A percentile compares a stretch with the other conserved stretches of the same genome.
Evolutionary conservation across 345 rosid genomes (phyloP).

Genomic region (Anacardium occidentale): DNA sequence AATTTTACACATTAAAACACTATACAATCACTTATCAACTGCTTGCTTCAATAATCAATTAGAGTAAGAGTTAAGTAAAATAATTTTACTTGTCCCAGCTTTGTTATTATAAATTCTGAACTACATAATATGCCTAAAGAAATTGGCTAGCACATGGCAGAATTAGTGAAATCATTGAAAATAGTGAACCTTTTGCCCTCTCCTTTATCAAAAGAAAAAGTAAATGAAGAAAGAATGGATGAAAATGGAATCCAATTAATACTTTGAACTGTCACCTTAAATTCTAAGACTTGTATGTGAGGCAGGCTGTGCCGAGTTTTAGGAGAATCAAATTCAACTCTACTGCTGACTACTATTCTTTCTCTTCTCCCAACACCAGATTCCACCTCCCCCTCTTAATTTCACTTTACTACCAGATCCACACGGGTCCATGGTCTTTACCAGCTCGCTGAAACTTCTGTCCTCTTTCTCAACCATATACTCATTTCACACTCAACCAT

Average conservation of each 20-base stretch:
- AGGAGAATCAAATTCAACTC: not conserved
- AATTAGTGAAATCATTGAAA: not conserved
- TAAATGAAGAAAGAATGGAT: not conserved
- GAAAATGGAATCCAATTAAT: not conserved
- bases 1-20: too few relatives aligned
- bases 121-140: too few relatives aligned
- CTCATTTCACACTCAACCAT: not conserved
- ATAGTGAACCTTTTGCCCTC: not conserved
- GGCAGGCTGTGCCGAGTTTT: not conserved
- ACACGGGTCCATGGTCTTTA: not conserved
- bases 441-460: not conserved
- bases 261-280: not conserved
- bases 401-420: not conserved
- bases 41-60: not conserved
- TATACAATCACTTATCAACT: too few relatives aligned
- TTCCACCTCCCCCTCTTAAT: not conserved
- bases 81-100: too few relatives aligned
- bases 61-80: too few relatives aligned
- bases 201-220: not conserved
- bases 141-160: not conserved
- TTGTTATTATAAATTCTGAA: too few relatives aligned
- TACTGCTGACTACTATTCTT: not conserved
- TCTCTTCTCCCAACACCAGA: not conserved
- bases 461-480: slow-evolving; percentile 4
- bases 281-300: too few relatives aligned